These are phyloP conservation scores for Antarctomyces pellizariae DNA, from an alignment of 495 filamentous ascomycete genomes.

Conservation along the genomic window DNA sequence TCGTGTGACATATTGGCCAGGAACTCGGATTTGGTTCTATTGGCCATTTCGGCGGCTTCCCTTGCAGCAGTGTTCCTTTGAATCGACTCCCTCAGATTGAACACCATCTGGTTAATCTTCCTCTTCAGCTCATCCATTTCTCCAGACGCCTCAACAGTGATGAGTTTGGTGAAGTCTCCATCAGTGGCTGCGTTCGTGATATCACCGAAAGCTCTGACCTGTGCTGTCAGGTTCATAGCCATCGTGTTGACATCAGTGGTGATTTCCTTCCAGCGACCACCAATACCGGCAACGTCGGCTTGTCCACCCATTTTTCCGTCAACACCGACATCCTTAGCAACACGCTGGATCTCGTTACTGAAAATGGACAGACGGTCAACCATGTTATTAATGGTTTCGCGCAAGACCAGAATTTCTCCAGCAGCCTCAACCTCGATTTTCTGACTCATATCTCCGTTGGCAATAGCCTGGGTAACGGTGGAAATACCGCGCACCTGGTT, in stretches of 20 bases:
- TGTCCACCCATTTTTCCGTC: slow-evolving; percentile 98
- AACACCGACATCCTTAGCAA: slow-evolving; percentile 91
- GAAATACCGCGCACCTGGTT: slow-evolving; percentile 91
- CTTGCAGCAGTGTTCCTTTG: slow-evolving; percentile 92
- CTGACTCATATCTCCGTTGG: slow-evolving; percentile 75
- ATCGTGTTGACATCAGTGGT: slow-evolving; percentile 96
- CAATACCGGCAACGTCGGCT: slow-evolving; percentile 81
- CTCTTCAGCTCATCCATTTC: slow-evolving; percentile 99
- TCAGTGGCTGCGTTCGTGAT: slow-evolving; percentile 94
- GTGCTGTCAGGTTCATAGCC: slow-evolving; percentile 92
- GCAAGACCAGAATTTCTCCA: slow-evolving; percentile 81
- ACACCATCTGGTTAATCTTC: slow-evolving; percentile 99
- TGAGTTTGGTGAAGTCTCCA: slow-evolving; percentile 88
- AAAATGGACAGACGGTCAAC: slow-evolving; percentile 88
- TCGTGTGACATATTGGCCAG: slow-evolving; percentile 99
- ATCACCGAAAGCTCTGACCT: slow-evolving; percentile 93
- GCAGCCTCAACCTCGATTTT: slow-evolving; percentile 92
- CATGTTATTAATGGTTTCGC: slow-evolving; percentile 99
- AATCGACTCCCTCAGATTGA: slow-evolving; percentile 84
- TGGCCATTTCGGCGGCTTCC: slow-evolving; percentile 89
- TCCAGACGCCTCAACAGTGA: slow-evolving; percentile 93
- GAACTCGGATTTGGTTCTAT: slow-evolving; percentile 97
- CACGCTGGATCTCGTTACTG: slow-evolving; percentile 88
- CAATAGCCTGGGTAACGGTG: slow-evolving; percentile 91
- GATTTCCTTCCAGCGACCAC: slow-evolving; percentile 95